phyloP scores from a whole-genome alignment of 1,139 yeast genomes.

The Suhomyces chickasaworum region DNA sequence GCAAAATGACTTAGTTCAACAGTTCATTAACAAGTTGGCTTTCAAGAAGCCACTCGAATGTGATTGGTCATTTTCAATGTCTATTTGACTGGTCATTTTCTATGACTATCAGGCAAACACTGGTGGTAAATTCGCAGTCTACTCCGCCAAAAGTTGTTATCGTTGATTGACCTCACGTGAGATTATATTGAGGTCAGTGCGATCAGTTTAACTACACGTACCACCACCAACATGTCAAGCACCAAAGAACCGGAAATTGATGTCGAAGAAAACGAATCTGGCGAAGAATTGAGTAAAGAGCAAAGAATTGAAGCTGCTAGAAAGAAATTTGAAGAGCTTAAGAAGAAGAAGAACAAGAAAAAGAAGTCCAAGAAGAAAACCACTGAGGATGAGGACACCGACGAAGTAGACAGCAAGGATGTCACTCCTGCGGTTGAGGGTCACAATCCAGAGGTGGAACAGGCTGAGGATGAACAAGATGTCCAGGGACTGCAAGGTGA shows the following conservation, averaged over 20 bases:
- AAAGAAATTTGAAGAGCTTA: slow-evolving; percentile 63
- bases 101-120: background rate
- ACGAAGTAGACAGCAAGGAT: slow-evolving; percentile 13
- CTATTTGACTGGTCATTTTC: too few species aligned
- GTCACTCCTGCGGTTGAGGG: slow-evolving; percentile 10
- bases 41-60: too few species aligned
- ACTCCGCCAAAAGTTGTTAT: background rate
- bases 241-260: slow-evolving; percentile 11
- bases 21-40: too few species aligned
- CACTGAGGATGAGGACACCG: slow-evolving; percentile 11
- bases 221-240: slow-evolving; percentile 7
- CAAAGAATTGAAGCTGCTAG: slow-evolving; percentile 66
- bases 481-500: background rate
- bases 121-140: background rate
- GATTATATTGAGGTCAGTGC: background rate
- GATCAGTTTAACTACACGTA: background rate
- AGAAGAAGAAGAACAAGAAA: slow-evolving; percentile 56
- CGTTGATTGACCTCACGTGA: background rate
- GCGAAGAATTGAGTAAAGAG: slow-evolving; percentile 43
- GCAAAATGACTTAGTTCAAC: too few species aligned
- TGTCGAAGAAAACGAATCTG: slow-evolving; percentile 9
- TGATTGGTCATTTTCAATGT: too few species aligned
- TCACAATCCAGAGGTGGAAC: background rate
- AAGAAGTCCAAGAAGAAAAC: slow-evolving; percentile 18
- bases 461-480: background rate